Conservation (phyloP, 345 rosid genomes). For the Lumnitzera littorea region DNA sequence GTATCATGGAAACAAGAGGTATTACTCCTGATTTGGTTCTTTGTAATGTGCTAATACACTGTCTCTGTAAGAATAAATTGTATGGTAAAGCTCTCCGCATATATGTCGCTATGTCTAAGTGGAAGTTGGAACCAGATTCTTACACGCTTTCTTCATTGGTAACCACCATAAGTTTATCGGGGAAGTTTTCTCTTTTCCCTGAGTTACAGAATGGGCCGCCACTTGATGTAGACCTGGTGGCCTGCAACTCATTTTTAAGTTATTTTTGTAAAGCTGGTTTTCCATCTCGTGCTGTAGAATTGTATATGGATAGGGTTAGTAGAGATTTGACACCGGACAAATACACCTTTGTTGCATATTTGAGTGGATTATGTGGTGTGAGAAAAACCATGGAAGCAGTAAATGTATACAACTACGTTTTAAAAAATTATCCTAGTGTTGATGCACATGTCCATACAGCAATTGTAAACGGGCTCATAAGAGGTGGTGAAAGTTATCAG, state of each 20-base stretch:
- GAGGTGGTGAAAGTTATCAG: slow-evolving; percentile 29
- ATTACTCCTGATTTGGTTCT: slow-evolving; percentile 51
- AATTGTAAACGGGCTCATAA: slow-evolving; percentile 40
- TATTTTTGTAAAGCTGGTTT: slow-evolving; percentile 45
- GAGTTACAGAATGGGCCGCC: slow-evolving; percentile 23
- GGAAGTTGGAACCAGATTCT: slow-evolving; percentile 50
- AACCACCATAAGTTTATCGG: slow-evolving; percentile 34
- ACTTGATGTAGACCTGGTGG: slow-evolving; percentile 32
- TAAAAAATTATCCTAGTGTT: slow-evolving; percentile 17
- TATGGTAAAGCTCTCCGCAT: slow-evolving; percentile 47
- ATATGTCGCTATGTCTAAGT: slow-evolving; percentile 28
- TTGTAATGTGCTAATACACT: slow-evolving; percentile 52
- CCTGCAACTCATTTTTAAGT: slow-evolving; percentile 46
- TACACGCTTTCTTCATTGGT: slow-evolving; percentile 54
- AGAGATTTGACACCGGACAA: slow-evolving; percentile 47
- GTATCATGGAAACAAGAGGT: slow-evolving; percentile 32
- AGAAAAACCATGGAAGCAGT: slow-evolving; percentile 32
- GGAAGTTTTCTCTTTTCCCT: slow-evolving; percentile 25
- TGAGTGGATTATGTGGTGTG: slow-evolving; percentile 42
- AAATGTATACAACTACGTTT: slow-evolving; percentile 37
- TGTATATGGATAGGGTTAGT: slow-evolving; percentile 36
- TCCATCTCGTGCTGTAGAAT: slow-evolving; percentile 29
- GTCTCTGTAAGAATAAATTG: slow-evolving; percentile 43
- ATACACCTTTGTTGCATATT: slow-evolving; percentile 47
- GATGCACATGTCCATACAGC: slow-evolving; percentile 65